Percentiles rank a stretch among this genome's conserved stretches.
These are phyloP conservation scores for Grigorovia jiainica DNA, from an alignment of 805 yeast genomes.

Conservation along the genomic window DNA sequence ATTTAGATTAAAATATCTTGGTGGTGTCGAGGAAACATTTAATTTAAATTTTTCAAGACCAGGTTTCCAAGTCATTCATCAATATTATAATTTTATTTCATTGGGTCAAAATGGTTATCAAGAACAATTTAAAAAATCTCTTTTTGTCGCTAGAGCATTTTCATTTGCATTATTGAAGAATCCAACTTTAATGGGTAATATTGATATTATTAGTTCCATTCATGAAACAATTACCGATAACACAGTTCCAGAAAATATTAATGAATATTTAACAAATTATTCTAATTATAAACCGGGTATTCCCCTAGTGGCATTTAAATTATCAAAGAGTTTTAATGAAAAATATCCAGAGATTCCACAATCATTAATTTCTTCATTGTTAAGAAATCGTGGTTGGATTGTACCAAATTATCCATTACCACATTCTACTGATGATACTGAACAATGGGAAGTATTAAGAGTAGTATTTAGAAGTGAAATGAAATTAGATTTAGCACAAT, in stretches of 20 bases:
- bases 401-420: conserved; percentile 86
- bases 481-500: conserved; percentile 31
- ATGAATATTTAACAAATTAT: conserved; percentile 30
- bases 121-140: conserved; percentile 48
- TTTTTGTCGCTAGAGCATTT: conserved; percentile 63
- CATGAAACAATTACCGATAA: conserved; percentile 47
- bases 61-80: conserved; percentile 83
- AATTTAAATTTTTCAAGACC: conserved; percentile 86
- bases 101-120: conserved; percentile 67
- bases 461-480: conserved; percentile 73
- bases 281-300: conserved; percentile 59
- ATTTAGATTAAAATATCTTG: conserved; percentile 74
- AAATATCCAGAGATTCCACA: conserved; percentile 78
- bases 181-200: conserved; percentile 56
- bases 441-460: conserved; percentile 61
- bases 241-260: conserved; percentile 12
- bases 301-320: conserved; percentile 83
- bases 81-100: conserved; percentile 69
- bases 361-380: conserved; percentile 55
- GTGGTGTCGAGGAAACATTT: conserved; percentile 82
- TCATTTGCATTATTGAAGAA: conserved; percentile 36
- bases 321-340: conserved; percentile 46
- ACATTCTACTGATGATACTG: conserved; percentile 34
- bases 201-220: conserved; percentile 66
- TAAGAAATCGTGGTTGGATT: conserved; percentile 78